These are phyloP conservation scores for Tetrastigma voinierianum DNA, from an alignment of 164 flowering plant genomes.

Conservation along the genomic window DNA sequence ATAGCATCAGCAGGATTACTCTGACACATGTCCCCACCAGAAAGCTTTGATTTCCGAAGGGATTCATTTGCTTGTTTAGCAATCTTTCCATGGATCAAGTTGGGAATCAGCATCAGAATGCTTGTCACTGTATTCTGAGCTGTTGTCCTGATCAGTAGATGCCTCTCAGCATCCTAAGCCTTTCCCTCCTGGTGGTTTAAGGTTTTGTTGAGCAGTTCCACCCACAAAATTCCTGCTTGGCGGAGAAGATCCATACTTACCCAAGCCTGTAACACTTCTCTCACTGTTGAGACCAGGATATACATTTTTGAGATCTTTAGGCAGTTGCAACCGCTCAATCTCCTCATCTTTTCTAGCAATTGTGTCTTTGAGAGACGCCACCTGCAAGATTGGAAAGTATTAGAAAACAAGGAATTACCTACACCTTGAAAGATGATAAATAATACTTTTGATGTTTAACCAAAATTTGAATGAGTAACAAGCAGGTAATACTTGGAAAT, in stretches of 20 bases:
- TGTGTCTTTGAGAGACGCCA: slow-evolving; percentile 75
- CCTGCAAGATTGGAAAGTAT: slow-evolving; percentile 36
- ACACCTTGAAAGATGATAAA: background rate
- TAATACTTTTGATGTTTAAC: background rate
- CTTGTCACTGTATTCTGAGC: slow-evolving; percentile 41
- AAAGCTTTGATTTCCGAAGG: slow-evolving; percentile 29
- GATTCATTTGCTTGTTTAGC: slow-evolving; percentile 35
- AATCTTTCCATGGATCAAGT: slow-evolving; percentile 43
- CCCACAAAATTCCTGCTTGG: slow-evolving; percentile 25
- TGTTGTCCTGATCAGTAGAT: slow-evolving; percentile 36
- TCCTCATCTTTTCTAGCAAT: slow-evolving; percentile 85
- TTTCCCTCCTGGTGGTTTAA: slow-evolving; percentile 31
- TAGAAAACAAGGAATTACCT: background rate
- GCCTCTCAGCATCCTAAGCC: slow-evolving; percentile 29
- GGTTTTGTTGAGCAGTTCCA: slow-evolving; percentile 24
- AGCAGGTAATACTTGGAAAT: background rate
- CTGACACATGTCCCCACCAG: slow-evolving; percentile 30
- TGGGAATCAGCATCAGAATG: slow-evolving; percentile 41
- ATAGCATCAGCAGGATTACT: slow-evolving; percentile 31
- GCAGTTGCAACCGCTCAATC: slow-evolving; percentile 68
- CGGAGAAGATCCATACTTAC: slow-evolving; percentile 39
- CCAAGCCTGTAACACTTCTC: slow-evolving; percentile 29
- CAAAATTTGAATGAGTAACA: background rate
- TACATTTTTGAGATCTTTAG: slow-evolving; percentile 49
- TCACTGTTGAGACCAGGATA: slow-evolving; percentile 31